phyloP scores from a whole-genome alignment of 139 green algal species.

The Micromonas commoda region DNA sequence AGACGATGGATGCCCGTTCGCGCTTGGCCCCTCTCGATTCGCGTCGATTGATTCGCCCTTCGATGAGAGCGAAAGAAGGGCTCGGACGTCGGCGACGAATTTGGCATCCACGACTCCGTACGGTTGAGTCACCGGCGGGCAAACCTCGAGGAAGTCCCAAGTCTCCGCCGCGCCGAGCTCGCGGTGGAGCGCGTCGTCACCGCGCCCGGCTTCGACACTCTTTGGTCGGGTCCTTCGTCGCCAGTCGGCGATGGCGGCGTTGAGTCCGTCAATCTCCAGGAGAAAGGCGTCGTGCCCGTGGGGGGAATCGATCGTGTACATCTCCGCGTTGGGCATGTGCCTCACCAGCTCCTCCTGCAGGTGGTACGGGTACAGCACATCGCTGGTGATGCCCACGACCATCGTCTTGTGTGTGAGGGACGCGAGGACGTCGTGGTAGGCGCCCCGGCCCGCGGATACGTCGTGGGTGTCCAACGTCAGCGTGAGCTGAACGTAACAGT shows the following conservation, averaged over 20 bases:
- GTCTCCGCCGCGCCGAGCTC: too few species aligned
- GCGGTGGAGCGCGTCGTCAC: too few species aligned
- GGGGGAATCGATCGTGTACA: conserved; percentile 16
- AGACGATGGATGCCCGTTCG: too few species aligned
- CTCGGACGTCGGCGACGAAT: too few species aligned
- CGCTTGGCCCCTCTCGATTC: too few species aligned
- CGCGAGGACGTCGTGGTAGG: background rate
- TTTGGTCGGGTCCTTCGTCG: too few species aligned
- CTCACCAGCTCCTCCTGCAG: conserved; percentile 10
- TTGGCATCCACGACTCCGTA: too few species aligned
- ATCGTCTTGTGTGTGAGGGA: conserved; percentile 3
- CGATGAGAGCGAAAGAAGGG: too few species aligned
- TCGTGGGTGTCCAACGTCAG: conserved; percentile 20
- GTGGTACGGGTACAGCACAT: conserved; percentile 20
- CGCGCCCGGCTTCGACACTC: too few species aligned
- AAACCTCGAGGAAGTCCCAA: too few species aligned
- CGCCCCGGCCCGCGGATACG: background rate
- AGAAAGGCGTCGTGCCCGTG: conserved; percentile 27
- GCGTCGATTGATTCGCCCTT: too few species aligned
- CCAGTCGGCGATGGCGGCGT: background rate
- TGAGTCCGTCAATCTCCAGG: conserved; percentile 24
- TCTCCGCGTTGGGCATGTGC: conserved; percentile 14
- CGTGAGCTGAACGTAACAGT: conserved; percentile 24
- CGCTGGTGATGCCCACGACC: conserved; percentile 18
- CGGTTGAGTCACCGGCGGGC: too few species aligned